Conservation (phyloP, 371 early-diverging fungal species). For the Thermomucor indicae-seudaticae region DNA sequence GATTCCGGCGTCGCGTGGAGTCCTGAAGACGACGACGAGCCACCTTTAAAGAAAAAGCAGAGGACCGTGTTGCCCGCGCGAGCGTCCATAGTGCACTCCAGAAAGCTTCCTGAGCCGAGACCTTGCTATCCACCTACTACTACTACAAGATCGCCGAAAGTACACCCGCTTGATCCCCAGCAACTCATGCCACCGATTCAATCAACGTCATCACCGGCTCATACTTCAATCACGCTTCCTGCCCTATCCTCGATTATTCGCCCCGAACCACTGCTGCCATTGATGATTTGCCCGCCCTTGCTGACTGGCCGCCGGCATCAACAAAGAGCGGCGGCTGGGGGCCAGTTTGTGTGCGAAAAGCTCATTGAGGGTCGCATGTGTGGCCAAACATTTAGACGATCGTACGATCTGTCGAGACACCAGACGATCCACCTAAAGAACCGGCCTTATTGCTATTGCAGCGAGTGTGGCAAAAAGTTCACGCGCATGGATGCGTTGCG, state of each 20-base stretch:
- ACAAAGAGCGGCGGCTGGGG: background rate
- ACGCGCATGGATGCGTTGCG: slow-evolving; percentile 48
- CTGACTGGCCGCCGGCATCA: background rate
- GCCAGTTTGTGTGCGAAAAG: slow-evolving; percentile 35
- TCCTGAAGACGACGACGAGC: too few relatives aligned
- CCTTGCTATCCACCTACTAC: too few relatives aligned
- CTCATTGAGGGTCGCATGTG: slow-evolving; percentile 23
- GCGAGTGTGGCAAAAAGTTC: slow-evolving; percentile 41
- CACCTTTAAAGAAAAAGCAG: too few relatives aligned
- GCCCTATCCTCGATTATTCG: background rate
- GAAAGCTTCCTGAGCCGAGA: too few relatives aligned
- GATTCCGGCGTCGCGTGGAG: too few relatives aligned
- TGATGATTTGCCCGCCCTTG: background rate
- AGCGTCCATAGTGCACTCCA: too few relatives aligned
- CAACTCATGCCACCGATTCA: background rate
- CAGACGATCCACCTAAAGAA: slow-evolving; percentile 44
- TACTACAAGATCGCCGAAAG: too few relatives aligned
- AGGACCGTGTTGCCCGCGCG: too few relatives aligned
- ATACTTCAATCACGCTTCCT: background rate
- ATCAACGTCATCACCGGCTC: background rate
- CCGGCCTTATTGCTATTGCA: slow-evolving; percentile 37
- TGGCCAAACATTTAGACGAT: slow-evolving; percentile 39
- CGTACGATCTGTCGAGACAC: slow-evolving; percentile 42
- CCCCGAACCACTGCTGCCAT: background rate
- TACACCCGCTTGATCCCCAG: background rate